Conservation (phyloP, 1,284 basidiomycete genomes). For the Fomitopsis palustris region DNA sequence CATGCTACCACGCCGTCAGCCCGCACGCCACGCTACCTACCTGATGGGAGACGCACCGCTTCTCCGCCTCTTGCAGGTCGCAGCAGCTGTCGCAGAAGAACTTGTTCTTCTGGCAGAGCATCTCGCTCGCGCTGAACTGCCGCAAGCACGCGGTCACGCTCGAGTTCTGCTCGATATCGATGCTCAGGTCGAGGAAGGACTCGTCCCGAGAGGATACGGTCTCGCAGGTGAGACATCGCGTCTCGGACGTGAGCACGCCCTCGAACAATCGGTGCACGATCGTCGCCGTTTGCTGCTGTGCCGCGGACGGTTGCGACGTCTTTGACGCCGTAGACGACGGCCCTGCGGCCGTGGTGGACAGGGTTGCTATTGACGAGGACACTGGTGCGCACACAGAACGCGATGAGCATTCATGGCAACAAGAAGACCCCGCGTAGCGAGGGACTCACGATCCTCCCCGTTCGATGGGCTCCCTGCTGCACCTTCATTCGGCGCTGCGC, state of each 20-base stretch:
- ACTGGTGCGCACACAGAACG: conserved; percentile 35
- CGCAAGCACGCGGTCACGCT: conserved; percentile 93
- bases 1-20: conserved; percentile 59
- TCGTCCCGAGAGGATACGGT: conserved; percentile 96
- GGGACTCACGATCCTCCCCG: conserved; percentile 51
- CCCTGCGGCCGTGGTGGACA: conserved; percentile 34
- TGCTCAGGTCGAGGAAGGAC: conserved; percentile 93
- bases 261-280: conserved; percentile 93
- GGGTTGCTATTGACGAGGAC: conserved; percentile 52
- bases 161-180: conserved; percentile 97
- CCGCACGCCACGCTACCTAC: not conserved
- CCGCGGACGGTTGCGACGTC: conserved; percentile 26
- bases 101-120: conserved; percentile 97
- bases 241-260: conserved; percentile 93
- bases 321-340: conserved; percentile 16
- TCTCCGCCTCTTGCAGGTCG: conserved; percentile 96
- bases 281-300: conserved; percentile 48
- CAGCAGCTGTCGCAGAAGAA: conserved; percentile 98
- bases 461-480: conserved; percentile 19
- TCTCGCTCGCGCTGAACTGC: conserved; percentile 96
- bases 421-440: not conserved
- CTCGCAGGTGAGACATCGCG: conserved; percentile 95
- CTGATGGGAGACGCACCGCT: conserved; percentile 53
- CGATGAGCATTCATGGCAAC: not conserved
- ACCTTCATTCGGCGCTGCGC: conserved; percentile 4